Evolutionary conservation across 1,284 basidiomycete genomes (phyloP), one percentile per base, ranked within the genome.

Genomic region (Vanrija pseudolonga): DNA sequence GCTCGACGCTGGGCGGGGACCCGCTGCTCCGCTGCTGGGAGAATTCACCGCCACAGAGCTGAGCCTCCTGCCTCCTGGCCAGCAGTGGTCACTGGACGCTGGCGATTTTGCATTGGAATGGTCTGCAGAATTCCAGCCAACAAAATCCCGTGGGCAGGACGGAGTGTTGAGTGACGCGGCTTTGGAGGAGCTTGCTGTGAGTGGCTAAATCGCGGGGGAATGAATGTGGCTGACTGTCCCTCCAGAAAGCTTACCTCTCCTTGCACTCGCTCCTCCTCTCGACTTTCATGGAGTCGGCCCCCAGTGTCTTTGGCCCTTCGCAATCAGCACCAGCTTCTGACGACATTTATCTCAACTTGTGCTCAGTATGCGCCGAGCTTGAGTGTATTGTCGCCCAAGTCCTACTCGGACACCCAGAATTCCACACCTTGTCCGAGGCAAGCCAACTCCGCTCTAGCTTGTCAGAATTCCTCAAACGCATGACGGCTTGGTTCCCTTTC

Each of bases 401-500:
- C 3, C 78, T 89, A 28, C 56, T 79, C 28, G 46, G 55, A 9
- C 17, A 53, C 1, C 39, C 57, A 1, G 36, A 48, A 0, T 50
- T 48, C 38, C 40, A 40, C 23, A 26, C 40, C 2, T 28, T 45
- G 14, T 40, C 46, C 24, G 51, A 32, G 17, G 57, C 41, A 45
- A n/a, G 53, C 19, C 51, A 62, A 32, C 61, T 68, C 19, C 58
- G 66, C 9, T 11, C 40, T 0, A 41, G 55, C 39, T 62, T 73
- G 6, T 56, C 62, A 6, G 71, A 72, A 45, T 71, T 72, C 45
- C 45, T 73, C 6, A 60, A 62, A 45, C 65, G 72, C 46, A 87
- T 94, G 81, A 76, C 83, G 2, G 80, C 84, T 2, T 92, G 92
- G 75, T 95, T 96, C 71, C 91, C 92, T 2, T 91, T 90, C 72